Conservation (phyloP, 495 filamentous ascomycete species). For the Penicillium goetzii region DNA sequence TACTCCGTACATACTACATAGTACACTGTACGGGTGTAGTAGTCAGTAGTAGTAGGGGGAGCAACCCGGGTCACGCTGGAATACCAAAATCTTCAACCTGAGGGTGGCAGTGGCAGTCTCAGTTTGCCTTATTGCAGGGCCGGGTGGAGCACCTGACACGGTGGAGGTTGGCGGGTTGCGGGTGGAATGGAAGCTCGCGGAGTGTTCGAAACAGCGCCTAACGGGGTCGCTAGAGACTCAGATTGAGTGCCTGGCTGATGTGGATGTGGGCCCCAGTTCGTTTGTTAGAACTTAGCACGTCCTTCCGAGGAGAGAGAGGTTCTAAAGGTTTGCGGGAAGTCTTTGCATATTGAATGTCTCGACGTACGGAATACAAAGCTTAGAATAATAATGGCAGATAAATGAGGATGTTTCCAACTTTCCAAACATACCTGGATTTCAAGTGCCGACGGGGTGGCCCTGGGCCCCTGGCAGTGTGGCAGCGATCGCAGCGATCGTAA, state of each 20-base stretch:
- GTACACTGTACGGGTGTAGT: too few relatives aligned
- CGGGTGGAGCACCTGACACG: slow-evolving; percentile 24
- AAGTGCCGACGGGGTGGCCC: background rate
- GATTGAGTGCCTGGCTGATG: slow-evolving; percentile 21
- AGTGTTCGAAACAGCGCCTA: slow-evolving; percentile 5
- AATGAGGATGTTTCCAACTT: background rate
- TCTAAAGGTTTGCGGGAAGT: background rate
- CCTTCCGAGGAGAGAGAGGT: background rate
- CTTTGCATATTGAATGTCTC: too few relatives aligned
- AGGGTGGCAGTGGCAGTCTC: slow-evolving; percentile 22
- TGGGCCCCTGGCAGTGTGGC: background rate
- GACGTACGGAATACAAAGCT: too few relatives aligned
- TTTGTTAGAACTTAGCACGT: slow-evolving; percentile 4
- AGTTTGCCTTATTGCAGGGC: slow-evolving; percentile 28
- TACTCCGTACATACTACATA: too few relatives aligned
- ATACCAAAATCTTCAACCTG: background rate
- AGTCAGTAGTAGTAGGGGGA: background rate
- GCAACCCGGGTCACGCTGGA: background rate
- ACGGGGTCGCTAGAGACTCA: slow-evolving; percentile 14
- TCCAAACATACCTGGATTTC: background rate
- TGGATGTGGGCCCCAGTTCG: slow-evolving; percentile 6
- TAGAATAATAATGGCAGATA: too few relatives aligned
- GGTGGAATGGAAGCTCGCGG: slow-evolving; percentile 12
- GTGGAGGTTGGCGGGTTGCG: slow-evolving; percentile 2
- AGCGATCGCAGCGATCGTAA: background rate